A percentile compares a stretch with the other conserved stretches of the same genome.
Evolutionary conservation across 2,329 filamentous ascomycete species (phyloP).

Genomic region (Grosmannia serpens): DNA sequence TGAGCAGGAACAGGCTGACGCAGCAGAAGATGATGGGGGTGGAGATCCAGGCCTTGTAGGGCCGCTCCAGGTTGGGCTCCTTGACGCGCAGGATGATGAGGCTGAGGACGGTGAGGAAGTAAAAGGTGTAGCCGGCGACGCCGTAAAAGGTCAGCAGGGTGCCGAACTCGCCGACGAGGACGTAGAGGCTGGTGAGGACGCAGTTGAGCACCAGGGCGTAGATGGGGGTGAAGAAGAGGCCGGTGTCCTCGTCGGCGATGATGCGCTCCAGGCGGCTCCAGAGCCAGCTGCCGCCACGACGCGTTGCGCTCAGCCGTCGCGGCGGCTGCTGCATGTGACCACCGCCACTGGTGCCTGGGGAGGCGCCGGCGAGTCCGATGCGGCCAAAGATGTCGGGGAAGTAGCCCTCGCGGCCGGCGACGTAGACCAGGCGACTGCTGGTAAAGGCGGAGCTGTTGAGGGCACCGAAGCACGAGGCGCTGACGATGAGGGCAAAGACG

Average conservation of each 20-base stretch:
- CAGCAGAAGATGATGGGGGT: constrained; percentile 98
- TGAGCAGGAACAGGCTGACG: constrained; percentile 85
- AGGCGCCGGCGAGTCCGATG: constrained; percentile 53
- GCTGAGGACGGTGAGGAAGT: constrained; percentile 89
- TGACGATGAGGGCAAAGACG: constrained; percentile 78
- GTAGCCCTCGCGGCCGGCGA: constrained; percentile 89
- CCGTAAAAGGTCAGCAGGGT: constrained; percentile 95
- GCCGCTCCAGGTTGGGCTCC: constrained; percentile 78
- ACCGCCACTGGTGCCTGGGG: not conserved
- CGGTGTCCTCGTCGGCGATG: constrained; percentile 65
- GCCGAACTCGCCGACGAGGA: constrained; percentile 77
- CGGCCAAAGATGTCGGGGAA: constrained; percentile 73
- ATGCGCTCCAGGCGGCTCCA: constrained; percentile 47
- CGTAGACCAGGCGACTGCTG: constrained; percentile 82
- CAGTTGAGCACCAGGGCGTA: constrained; percentile 80
- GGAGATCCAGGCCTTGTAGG: constrained; percentile 92
- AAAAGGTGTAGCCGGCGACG: constrained; percentile 93
- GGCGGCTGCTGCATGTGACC: not conserved
- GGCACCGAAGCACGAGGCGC: constrained; percentile 84
- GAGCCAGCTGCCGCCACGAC: constrained; percentile 43
- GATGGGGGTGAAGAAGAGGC: constrained; percentile 88
- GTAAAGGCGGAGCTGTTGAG: constrained; percentile 94
- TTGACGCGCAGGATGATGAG: constrained; percentile 80
- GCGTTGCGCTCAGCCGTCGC: constrained; percentile 28
- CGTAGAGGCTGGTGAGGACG: constrained; percentile 61